A percentile compares a stretch with the other conserved stretches of the same genome.
Evolutionary conservation across 306 rosid genomes (phyloP).

Genomic region (Cucumis sativus): DNA sequence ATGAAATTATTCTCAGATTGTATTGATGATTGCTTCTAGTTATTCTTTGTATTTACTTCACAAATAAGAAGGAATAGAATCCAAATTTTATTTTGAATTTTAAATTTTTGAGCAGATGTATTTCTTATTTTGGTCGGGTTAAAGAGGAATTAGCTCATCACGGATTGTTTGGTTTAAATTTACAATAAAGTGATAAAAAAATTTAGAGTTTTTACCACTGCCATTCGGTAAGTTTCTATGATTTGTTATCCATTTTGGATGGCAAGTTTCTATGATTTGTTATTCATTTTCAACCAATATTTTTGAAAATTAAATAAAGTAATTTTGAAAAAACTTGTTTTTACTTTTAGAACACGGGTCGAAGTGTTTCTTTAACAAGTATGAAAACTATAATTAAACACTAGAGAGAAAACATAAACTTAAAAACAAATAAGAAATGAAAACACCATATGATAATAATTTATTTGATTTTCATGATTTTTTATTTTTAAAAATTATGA

Average conservation of each 20-base stretch:
- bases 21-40: not conserved
- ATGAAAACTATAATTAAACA: not conserved
- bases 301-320: not conserved
- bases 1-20: not conserved
- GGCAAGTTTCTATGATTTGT: no score
- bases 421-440: no score
- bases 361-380: no score
- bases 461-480: no score
- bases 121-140: not conserved
- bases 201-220: not conserved
- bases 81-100: not conserved
- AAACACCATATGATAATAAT: no score
- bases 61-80: not conserved
- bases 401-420: no score
- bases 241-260: no score
- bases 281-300: no score
- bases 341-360: no score
- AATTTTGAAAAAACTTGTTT: no score
- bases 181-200: not conserved
- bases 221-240: not conserved
- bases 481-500: no score
- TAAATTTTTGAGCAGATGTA: not conserved
- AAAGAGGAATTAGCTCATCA: not conserved
- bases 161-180: not conserved
- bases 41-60: not conserved